Base-by-base conservation (phyloP, 179 eudicot species). In the Heliamphora pulchella region DNA sequence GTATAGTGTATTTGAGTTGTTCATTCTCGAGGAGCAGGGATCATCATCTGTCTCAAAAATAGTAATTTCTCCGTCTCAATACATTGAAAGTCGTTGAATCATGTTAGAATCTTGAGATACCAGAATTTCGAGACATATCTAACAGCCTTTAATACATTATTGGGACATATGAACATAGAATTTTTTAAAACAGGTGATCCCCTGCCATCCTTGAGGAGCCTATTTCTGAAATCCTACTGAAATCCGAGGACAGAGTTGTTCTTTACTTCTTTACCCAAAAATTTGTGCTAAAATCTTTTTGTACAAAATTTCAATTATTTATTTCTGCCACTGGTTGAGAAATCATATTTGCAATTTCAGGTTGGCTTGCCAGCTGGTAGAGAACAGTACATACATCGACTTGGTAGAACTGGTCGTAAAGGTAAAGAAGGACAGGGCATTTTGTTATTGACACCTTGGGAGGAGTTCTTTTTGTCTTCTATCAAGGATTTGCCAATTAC, bases 321-420 rank as follows among this genome's bases (percentile, higher is more conserved):
- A n/a, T n/a, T n/a, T n/a, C 18, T 73, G 46, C 48, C 48, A 58
- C 53, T 75, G 44, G 17, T 15, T 74, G 67, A 58, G 41, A 67
- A 67, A 20, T 44, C 7, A 18, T 74, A 67, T 18, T 68, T 71
- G 67, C 20, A 62, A 51, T 79, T 86, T 80, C 83, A 95, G 98
- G 76, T 95, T 58, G 98, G 98, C 39, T 64, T 92, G 82, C 98
- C 98, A 22, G 77, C 98, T 71, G 98, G 86, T 83, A 95, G 86
- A 84, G 92, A 89, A 81, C 98, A 95, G 80, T 95, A 95, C 81
- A 92, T 95, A 59, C 98, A 95, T 85, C 91, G 98, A 76, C 92
- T 95, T 68, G 98, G 98, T 73, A 88, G 98, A 92, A 95, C 98
- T 0, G 98, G 98, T 22, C 91, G 98, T 15, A 95, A 91, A 87